Base-by-base conservation (phyloP, 495 filamentous ascomycete species). In the Hypoxylon trugodes region DNA sequence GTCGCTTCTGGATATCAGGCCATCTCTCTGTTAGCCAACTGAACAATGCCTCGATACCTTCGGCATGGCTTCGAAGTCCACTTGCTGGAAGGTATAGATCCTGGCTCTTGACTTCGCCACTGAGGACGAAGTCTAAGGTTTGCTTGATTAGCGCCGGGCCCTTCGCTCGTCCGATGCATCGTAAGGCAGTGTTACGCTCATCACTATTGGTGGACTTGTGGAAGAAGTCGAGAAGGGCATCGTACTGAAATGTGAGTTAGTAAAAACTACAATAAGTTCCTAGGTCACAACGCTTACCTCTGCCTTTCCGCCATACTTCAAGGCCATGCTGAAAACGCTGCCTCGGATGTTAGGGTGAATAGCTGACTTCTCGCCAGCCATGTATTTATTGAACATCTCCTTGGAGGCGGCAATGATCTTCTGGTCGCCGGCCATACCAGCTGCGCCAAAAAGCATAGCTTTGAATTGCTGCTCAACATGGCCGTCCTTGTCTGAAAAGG, bases 131-230 rank as follows among this genome's bases (percentile, higher is more conserved):
- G 6, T 76, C 81, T 13, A 98, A 84, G 1, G 93, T 94, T 52
- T 87, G 86, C 73, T 92, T 74, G 76, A 97, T 94, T 41, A 97
- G 86, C 46, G 87, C 84, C 10, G 90, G 86, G 38, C 88, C 79
- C 62, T 89, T 88, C 25, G 91, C 86, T 47, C 92, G 85, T 42
- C 95, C 93, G 6, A 98, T 82, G 59, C 86, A 86, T 62, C 95
- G 90, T 28, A 98, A 85, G 0, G 94, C 93, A n/a, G 92, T 95
- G 70, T 96, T 96, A 75, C 93, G 91, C 81, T 98, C 94, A 70
- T 97, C 94, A 43, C 88, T 90, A 73, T 90, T 96, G 45, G 82
- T 85, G n/a, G 91, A 92, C n/a, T 84, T 85, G 59, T 85, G 88
- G 81, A 92, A 96, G 55, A 90, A 91, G 73, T 94, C 81, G 38